phyloP scores from a whole-genome alignment of 202 grass and related monocot genomes.

The Carex arenaria region DNA sequence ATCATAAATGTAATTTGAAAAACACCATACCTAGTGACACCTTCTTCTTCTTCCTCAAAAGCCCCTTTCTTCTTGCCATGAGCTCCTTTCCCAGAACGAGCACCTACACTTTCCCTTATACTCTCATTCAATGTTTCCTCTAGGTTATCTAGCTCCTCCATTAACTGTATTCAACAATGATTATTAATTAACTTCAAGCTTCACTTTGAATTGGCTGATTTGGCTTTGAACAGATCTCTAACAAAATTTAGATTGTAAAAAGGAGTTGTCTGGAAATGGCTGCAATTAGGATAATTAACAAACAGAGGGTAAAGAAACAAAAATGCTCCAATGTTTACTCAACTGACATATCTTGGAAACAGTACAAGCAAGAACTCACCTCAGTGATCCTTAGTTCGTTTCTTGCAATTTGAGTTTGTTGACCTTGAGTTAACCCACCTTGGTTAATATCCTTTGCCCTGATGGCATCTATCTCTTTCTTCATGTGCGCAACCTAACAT shows the following conservation, averaged over 20 bases:
- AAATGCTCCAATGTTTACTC: neutral
- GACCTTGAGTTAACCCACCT: conserved; percentile 98
- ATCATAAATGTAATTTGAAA: neutral
- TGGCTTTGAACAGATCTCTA: neutral
- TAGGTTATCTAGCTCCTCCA: conserved; percentile 92
- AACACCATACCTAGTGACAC: conserved; percentile 45
- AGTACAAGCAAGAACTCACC: conserved; percentile 28
- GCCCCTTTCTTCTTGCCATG: conserved; percentile 50
- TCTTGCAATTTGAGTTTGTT: conserved; percentile 98
- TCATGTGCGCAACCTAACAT: conserved; percentile 86
- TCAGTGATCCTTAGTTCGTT: conserved; percentile 96
- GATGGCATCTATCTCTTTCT: conserved; percentile 98
- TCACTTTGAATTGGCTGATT: neutral
- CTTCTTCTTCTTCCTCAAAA: conserved; percentile 76
- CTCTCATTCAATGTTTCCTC: conserved; percentile 99
- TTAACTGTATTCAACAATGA: conserved; percentile 49
- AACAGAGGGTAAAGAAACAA: neutral
- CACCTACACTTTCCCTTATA: conserved; percentile 93
- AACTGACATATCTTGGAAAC: conserved; percentile 11
- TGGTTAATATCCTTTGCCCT: conserved; percentile 90
- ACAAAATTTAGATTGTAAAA: neutral
- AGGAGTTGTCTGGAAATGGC: neutral
- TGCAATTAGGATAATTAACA: neutral
- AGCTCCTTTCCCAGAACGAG: conserved; percentile 54
- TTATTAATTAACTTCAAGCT: conserved; percentile 6